Evolutionary conservation across 768 basidiomycete species (phyloP).

Genomic region (Goffeauzyma gilvescens): DNA sequence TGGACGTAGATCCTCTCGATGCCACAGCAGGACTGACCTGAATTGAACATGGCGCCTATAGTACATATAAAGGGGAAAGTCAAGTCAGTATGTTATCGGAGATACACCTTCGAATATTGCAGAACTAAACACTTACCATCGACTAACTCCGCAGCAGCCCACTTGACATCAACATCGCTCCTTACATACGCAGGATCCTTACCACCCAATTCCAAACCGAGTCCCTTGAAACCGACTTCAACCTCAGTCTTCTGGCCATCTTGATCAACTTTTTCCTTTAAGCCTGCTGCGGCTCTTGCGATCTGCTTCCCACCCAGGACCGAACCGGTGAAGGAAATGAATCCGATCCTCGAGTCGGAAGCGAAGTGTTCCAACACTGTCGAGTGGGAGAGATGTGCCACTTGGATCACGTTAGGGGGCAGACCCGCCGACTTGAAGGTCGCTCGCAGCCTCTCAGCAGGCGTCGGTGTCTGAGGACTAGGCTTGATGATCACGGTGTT

Average conservation of each 20-base stretch:
- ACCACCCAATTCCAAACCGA: constrained; percentile 82
- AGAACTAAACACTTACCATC: constrained; percentile 67
- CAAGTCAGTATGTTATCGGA: too few species aligned
- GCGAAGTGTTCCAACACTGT: constrained; percentile 47
- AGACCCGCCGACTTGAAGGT: constrained; percentile 61
- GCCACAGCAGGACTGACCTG: constrained; percentile 90
- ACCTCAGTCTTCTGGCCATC: constrained; percentile 31
- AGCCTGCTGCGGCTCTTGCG: constrained; percentile 49
- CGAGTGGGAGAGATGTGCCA: constrained; percentile 19
- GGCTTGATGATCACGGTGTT: constrained; percentile 86
- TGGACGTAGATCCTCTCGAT: constrained; percentile 96
- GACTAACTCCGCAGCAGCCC: constrained; percentile 65
- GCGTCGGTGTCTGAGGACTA: constrained; percentile 83
- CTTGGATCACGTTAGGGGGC: constrained; percentile 46
- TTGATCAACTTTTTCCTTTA: too few species aligned
- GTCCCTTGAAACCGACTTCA: constrained; percentile 66
- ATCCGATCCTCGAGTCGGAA: constrained; percentile 49
- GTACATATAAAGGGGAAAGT: too few species aligned
- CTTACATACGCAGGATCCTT: constrained; percentile 96
- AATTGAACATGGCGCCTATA: constrained; percentile 80
- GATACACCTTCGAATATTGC: too few species aligned
- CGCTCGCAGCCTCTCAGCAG: constrained; percentile 57
- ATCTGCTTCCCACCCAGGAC: constrained; percentile 60
- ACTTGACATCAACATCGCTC: constrained; percentile 63
- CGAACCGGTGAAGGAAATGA: constrained; percentile 79